Evolutionary conservation across 345 rosid genomes (phyloP), one percentile per base, ranked within the genome.

Genomic region (Camelina neglecta): DNA sequence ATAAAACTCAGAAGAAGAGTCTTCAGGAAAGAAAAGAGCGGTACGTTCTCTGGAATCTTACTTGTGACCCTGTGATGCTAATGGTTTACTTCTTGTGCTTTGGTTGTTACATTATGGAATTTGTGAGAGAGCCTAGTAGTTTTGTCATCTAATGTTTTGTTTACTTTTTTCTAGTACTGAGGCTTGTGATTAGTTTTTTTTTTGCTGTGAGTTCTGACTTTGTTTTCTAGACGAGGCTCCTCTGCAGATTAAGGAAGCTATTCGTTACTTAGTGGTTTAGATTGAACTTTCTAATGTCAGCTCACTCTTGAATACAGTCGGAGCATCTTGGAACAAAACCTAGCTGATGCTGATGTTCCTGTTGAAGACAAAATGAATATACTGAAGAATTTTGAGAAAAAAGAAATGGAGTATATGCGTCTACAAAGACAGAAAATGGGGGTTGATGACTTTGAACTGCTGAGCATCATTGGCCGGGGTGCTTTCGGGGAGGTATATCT

Each of bases 401-500:
- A 74, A 42, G 87, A 84, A 67, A 79, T 79, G 10, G 85, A 84
- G 55, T 84, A 79, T 59, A 84, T 75, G 83, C 83, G 87, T 62
- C 44, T 79, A 60, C 87, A 84, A 64, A 79, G 85, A 74, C 83
- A 74, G 45, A 84, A 84, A 59, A 81, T 81, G 75, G 83, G 83
- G 11, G 86, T 79, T 76, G 86, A 84, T 67, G 86, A 84, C 67
- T 84, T 84, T 23, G 85, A 84, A 69, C 73, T 76, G 18, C 60
- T 84, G 72, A 84, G 80, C 65, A 81, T 84, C 70, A 84, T 84
- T 65, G 87, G 87, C 65, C 77, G 83, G 8, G 87, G 87, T 74
- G 87, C 87, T 76, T 84, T 84, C 29, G 87, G 87, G 10, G 85
- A 84, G 87, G 87, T 84, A 23, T 29, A 13, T 72, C 42, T 71